Evolutionary conservation across 768 basidiomycete species (phyloP).

Genomic region (Coprinopsis strossmayeri): DNA sequence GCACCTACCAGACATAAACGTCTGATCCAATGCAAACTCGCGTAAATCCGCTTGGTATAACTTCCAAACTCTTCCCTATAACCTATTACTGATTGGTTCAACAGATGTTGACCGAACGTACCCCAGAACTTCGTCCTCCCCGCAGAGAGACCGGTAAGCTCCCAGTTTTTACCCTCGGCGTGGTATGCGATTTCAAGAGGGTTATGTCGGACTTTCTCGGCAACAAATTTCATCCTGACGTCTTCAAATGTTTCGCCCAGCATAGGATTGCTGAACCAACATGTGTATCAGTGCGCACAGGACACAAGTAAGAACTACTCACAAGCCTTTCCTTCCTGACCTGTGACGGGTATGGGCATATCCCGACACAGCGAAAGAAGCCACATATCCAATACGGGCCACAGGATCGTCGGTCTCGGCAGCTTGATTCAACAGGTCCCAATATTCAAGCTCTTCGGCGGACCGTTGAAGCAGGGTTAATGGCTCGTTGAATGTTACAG

Average conservation of each 20-base stretch:
- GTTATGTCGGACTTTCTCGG: conserved; percentile 84
- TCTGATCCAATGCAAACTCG: conserved; percentile 63
- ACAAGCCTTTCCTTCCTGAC: conserved; percentile 86
- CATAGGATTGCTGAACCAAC: conserved; percentile 68
- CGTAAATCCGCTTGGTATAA: conserved; percentile 72
- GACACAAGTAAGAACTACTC: conserved; percentile 24
- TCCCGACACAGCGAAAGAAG: conserved; percentile 79
- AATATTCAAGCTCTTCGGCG: conserved; percentile 83
- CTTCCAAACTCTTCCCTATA: conserved; percentile 82
- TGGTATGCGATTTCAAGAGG: conserved; percentile 83
- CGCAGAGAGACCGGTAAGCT: conserved; percentile 65
- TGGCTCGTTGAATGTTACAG: conserved; percentile 90
- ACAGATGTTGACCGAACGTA: conserved; percentile 27
- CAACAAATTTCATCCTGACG: conserved; percentile 70
- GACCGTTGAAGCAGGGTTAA: conserved; percentile 74
- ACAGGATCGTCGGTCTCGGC: conserved; percentile 49
- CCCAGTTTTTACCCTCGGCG: conserved; percentile 76
- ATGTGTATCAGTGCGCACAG: neutral
- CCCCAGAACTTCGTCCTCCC: conserved; percentile 92
- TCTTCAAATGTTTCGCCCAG: conserved; percentile 88
- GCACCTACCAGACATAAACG: conserved; percentile 60
- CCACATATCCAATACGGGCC: conserved; percentile 67
- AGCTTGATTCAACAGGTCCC: conserved; percentile 61
- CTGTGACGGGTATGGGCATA: conserved; percentile 79
- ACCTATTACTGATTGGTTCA: conserved; percentile 14